Evolutionary conservation across 768 basidiomycete genomes (phyloP), one percentile per base, ranked within the genome.

Genomic region (Sarcodon sp.): DNA sequence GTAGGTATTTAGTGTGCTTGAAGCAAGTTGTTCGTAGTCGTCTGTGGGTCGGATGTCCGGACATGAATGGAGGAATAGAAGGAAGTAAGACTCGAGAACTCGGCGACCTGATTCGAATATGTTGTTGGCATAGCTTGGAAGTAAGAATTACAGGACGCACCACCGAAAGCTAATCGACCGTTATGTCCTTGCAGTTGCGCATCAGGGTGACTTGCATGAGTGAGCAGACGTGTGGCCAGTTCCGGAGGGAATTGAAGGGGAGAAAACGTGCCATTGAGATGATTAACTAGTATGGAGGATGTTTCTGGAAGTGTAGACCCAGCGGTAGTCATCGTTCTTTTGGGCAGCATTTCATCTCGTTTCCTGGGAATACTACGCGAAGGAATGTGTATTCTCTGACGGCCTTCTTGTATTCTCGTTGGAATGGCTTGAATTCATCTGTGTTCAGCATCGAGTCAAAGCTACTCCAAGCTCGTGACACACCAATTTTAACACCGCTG

Each of bases 191-290:
- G 62, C 44, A 60, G 7, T 27, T 41, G 52, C 31, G 85, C 81
- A 47, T 75, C 68, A 43, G 69, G 74, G 63, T 87, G 87, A 63
- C 84, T 87, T 6, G 71, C 70, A 59, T 91, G 88, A 3, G 88
- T 91, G 53, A 90, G 66, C 52, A 87, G 71, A 50, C 87, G 77
- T 53, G 71, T 70, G 7, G 85, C 82, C 43, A 88, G 68, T 53
- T 84, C 81, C 4, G 70, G 68, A 10, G 83, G 77, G 61, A 91
- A 90, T 44, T 74, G 65, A 44, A 90, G 67, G 11, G 80, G 74
- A 4, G 73, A 63, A 54, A 87, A 87, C 46, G 84, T 65, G 33
- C 69, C 65, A 55, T 77, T 70, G 35, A 87, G 68, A 60, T 89
- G 82, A 33, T 72, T 65, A 27, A 71, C 61, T 37, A 79, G 21